These are phyloP conservation scores for Magnolia changhungtana DNA, from an alignment of 164 flowering plant species.

Conservation along the genomic window DNA sequence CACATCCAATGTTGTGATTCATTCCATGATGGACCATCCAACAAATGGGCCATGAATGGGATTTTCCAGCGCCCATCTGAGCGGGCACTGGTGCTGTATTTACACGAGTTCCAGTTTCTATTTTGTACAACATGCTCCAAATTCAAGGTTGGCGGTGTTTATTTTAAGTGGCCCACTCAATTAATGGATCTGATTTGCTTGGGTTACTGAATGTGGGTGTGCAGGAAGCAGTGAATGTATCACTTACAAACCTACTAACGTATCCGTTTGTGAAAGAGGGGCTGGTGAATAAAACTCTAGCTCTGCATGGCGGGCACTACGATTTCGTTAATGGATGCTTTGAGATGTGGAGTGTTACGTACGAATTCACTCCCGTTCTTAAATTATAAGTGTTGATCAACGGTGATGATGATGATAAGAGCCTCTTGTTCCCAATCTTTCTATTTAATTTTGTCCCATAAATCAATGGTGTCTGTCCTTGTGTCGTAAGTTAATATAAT, in stretches of 20 bases:
- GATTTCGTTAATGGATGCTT: constrained; percentile 76
- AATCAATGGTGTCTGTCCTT: not conserved
- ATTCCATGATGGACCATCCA: too few relatives aligned
- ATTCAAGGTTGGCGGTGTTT: not conserved
- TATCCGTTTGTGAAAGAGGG: constrained; percentile 94
- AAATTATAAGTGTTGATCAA: constrained; percentile 14
- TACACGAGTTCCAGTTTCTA: not conserved
- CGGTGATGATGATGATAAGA: not conserved
- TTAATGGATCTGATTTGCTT: too few relatives aligned
- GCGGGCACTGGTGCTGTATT: not conserved
- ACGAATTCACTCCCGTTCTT: constrained; percentile 44
- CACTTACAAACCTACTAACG: constrained; percentile 68
- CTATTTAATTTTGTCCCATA: not conserved
- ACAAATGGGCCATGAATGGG: not conserved
- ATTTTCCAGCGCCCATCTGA: not conserved
- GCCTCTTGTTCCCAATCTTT: not conserved
- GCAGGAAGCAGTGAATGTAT: constrained; percentile 95
- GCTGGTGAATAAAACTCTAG: constrained; percentile 63
- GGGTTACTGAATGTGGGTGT: constrained; percentile 8
- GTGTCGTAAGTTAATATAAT: not conserved
- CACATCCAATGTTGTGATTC: too few relatives aligned
- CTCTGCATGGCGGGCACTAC: constrained; percentile 86
- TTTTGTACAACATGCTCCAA: not conserved
- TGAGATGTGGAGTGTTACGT: constrained; percentile 77
- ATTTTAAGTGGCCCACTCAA: too few relatives aligned